A percentile compares a stretch with the other conserved stretches of the same genome.
phyloP scores from a whole-genome alignment of 106 monocot genomes.

The Allium fistulosum region DNA sequence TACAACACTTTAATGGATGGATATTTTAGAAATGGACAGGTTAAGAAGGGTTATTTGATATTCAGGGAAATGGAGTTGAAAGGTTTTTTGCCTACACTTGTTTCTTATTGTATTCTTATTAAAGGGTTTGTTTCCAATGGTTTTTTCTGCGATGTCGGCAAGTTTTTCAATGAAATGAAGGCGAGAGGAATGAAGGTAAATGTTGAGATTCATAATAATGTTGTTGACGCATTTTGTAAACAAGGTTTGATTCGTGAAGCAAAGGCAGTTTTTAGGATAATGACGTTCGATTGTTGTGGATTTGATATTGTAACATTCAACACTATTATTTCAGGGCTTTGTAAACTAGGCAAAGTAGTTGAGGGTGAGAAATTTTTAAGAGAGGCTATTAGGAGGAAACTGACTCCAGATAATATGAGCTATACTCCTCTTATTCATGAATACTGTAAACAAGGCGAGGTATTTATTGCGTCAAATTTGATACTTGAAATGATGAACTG shows the following conservation, averaged over 20 bases:
- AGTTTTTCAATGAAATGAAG: constrained; percentile 56
- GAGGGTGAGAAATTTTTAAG: constrained; percentile 47
- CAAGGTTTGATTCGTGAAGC: constrained; percentile 34
- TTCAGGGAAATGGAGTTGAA: constrained; percentile 72
- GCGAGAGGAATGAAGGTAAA: constrained; percentile 51
- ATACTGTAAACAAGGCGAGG: constrained; percentile 42
- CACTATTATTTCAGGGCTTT: constrained; percentile 59
- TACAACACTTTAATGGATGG: constrained; percentile 79
- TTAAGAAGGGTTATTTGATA: constrained; percentile 26
- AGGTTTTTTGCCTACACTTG: constrained; percentile 72
- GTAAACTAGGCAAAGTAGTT: constrained; percentile 20
- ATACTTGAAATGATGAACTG: constrained; percentile 47
- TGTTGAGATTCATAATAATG: constrained; percentile 56
- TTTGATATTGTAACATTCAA: constrained; percentile 71
- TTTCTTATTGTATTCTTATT: constrained; percentile 68
- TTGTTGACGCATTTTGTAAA: constrained; percentile 50
- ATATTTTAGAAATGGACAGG: constrained; percentile 44
- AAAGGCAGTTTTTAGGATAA: constrained; percentile 48
- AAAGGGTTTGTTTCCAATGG: constrained; percentile 54
- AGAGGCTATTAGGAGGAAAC: constrained; percentile 24
- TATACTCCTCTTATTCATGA: constrained; percentile 81
- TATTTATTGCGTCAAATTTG: constrained; percentile 34
- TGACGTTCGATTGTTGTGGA: constrained; percentile 40
- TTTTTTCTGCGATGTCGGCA: constrained; percentile 24
- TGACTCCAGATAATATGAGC: constrained; percentile 47